Evolutionary conservation across 495 filamentous ascomycete genomes (phyloP), one percentile per base, ranked within the genome.

Genomic region (Mycothermus thermophilus): DNA sequence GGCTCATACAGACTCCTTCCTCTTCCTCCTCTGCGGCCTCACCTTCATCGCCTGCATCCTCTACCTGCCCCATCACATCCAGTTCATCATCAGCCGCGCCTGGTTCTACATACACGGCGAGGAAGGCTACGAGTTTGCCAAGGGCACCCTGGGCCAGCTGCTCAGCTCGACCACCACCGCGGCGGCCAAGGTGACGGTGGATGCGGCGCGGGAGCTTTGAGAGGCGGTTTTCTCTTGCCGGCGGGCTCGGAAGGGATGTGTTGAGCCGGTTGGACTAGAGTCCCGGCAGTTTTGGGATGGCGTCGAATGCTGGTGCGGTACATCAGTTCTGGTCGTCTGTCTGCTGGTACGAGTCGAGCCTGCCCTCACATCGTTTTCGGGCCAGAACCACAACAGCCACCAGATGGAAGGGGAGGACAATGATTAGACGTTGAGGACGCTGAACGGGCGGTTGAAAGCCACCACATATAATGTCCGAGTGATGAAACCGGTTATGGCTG

Each of bases 81-180:
- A 72, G 42, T 71, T 74, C 42, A 77, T 97, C 47, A 69, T 79
- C 44, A 69, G 69, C 47, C 77, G 88, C 50, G 73, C 85, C 18
- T 93, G 84, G 75, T 97, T 93, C 63, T 97, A 97, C 68, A 84
- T 83, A 47, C 77, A 73, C 38, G 84, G 87, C 48, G 80, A 83
- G 36, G 51, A 53, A 21, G 48, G 46, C 22, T 44, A 55, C 14
- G 54, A 51, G n/a, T 35, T 52, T 3, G 54, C 42, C 18, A 61
- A 58, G 36, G 48, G 48, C 27, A 51, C 43, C 6, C 33, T 27
- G 47, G 12, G 45, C 7, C 30, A 32, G 27, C 15, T 46, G 26
- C 51, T 55, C 28, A 46, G 52, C 15, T 44, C 44, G 21, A 56
- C 51, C 8, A 57, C 58, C 27, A 27, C 48, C 39, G 38, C 32